Percentiles rank a stretch among this genome's conserved stretches.
Evolutionary conservation across 331 rosid genomes (phyloP).

Genomic region (Spiraea crenata): DNA sequence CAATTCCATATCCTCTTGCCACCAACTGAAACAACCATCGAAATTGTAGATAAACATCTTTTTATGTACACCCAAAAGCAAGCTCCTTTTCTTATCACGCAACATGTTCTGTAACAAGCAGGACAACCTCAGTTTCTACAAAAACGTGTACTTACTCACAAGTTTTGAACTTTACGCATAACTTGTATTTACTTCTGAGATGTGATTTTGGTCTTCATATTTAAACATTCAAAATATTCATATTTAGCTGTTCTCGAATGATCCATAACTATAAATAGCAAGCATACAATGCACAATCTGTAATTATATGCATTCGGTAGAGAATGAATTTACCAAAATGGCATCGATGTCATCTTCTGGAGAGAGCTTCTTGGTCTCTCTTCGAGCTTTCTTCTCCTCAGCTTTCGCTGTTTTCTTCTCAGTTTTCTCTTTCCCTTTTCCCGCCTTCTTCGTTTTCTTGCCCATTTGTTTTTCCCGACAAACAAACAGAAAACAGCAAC

Average conservation of each 20-base stretch:
- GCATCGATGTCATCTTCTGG: conserved; percentile 98
- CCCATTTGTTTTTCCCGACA: conserved; percentile 48
- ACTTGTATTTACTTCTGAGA: too few species aligned
- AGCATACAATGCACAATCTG: background rate
- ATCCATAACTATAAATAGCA: conserved; percentile 11
- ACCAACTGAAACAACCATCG: background rate
- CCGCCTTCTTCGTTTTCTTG: conserved; percentile 89
- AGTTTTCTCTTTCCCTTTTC: conserved; percentile 95
- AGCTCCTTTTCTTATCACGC: too few species aligned
- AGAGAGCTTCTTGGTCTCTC: conserved; percentile 86
- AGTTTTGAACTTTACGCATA: too few species aligned
- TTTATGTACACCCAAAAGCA: background rate
- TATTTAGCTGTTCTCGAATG: background rate
- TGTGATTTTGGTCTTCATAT: too few species aligned
- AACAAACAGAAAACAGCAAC: conserved; percentile 12
- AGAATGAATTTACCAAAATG: conserved; percentile 53
- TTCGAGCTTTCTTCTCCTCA: conserved; percentile 81
- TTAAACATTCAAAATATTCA: too few species aligned
- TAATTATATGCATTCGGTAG: background rate
- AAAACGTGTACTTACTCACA: background rate
- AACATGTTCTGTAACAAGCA: background rate
- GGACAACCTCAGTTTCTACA: background rate
- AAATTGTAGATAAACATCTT: background rate
- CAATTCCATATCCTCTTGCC: background rate
- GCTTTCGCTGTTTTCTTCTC: conserved; percentile 84